A percentile compares a stretch with the other conserved stretches of the same genome.
These are phyloP conservation scores for Yamadazyma oceani DNA, from an alignment of 1,139 yeast genomes.

Conservation along the genomic window DNA sequence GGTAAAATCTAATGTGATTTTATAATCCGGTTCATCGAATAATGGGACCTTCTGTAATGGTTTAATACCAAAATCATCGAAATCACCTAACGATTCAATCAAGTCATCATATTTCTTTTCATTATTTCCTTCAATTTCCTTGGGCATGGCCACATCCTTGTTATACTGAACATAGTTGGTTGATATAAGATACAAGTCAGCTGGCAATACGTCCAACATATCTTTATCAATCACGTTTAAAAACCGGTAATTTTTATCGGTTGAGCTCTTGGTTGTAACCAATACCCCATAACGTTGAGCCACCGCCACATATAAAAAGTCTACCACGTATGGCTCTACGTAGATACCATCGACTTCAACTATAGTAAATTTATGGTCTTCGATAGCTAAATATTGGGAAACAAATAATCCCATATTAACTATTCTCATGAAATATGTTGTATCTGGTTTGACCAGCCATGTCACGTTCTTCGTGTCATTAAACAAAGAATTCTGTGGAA, in stretches of 20 bases:
- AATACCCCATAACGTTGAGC: slow-evolving; percentile 82
- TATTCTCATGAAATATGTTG: slow-evolving; percentile 75
- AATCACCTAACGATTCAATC: slow-evolving; percentile 46
- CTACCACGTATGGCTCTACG: slow-evolving; percentile 64
- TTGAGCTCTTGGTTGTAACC: slow-evolving; percentile 62
- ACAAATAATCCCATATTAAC: slow-evolving; percentile 85
- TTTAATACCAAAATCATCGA: slow-evolving; percentile 65
- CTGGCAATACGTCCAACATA: slow-evolving; percentile 76
- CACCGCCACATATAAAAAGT: slow-evolving; percentile 61
- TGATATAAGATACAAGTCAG: slow-evolving; percentile 60
- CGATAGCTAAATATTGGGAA: slow-evolving; percentile 81
- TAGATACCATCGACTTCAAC: slow-evolving; percentile 83
- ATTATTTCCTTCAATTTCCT: slow-evolving; percentile 9
- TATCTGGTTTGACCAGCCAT: slow-evolving; percentile 73
- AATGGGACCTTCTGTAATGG: slow-evolving; percentile 56
- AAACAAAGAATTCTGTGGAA: slow-evolving; percentile 75
- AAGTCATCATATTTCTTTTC: slow-evolving; percentile 16
- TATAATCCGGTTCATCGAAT: slow-evolving; percentile 65
- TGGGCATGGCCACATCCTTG: slow-evolving; percentile 43
- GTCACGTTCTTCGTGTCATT: slow-evolving; percentile 76
- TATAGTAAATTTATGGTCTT: slow-evolving; percentile 77
- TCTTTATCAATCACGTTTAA: slow-evolving; percentile 74
- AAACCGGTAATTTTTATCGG: slow-evolving; percentile 68
- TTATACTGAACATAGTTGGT: slow-evolving; percentile 73
- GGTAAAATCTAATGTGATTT: slow-evolving; percentile 60